Evolutionary conservation across 192 early-diverging fungal species (phyloP), one percentile per base, ranked within the genome.

Genomic region (Gonapodya prolifera): DNA sequence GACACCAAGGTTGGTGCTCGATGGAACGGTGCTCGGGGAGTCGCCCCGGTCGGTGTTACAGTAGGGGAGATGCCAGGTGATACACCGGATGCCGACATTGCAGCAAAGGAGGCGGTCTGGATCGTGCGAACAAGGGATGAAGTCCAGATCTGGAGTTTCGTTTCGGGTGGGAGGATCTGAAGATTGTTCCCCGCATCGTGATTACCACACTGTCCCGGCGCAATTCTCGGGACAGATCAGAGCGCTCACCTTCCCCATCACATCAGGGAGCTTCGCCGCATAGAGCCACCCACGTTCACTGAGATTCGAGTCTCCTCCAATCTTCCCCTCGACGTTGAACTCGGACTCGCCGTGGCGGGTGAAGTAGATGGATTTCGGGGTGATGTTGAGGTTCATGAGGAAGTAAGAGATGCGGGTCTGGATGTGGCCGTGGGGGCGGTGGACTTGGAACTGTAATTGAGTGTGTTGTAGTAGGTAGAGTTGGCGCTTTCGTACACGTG

Each of bases 361-460:
- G 80, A 97, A 97, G 84, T 96, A 95, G 76, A 99, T 94, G 80
- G 90, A 92, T 76, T 94, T 89, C 33, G 98, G 95, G 1, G 92
- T 90, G 78, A 95, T 98, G 84, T 99, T 97, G 35, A 99, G 88
- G 82, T 99, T 99, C 96, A 99, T 98, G 80, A 99, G 83, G 83
- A 96, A 99, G 85, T 98, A 99, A 17, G 98, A 96, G 77, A 99
- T 95, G 36, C 96, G 87, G 75, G 94, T 95, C 84, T 99, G 92
- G 35, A 99, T 86, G 82, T 98, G 98, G 76, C 97, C 96, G 70
- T 92, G 88, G 78, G 98, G 94, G 80, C 93, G 92, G 83, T 99
- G 95, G 81, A 99, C 93, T 70, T 96, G 90, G 34, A 97, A 93
- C 78, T 91, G 89, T 85, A 61, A 69, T n/a, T n/a, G n/a, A 16